Conservation (phyloP, 2,329 filamentous ascomycete genomes). For the Teratosphaeria epicoccoides region DNA sequence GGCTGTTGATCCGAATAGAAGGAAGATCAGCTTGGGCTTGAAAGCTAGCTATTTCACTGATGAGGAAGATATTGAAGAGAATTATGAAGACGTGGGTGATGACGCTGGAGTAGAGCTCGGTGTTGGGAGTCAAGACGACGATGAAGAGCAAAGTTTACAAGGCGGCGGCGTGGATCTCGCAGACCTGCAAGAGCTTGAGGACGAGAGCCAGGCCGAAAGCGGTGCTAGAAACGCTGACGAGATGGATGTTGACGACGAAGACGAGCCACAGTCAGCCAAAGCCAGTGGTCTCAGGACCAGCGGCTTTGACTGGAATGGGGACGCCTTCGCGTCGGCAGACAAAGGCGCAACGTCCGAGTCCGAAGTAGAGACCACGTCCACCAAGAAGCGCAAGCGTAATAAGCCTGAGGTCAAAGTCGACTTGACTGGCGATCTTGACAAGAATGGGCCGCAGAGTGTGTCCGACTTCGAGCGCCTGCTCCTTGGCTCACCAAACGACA, state of each 20-base stretch:
- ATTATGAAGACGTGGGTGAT: constrained; percentile 23
- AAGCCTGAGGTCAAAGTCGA: constrained; percentile 77
- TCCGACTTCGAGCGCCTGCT: constrained; percentile 91
- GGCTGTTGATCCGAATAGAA: constrained; percentile 62
- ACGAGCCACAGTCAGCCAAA: constrained; percentile 9
- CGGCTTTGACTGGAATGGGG: constrained; percentile 81
- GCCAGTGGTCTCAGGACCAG: constrained; percentile 50
- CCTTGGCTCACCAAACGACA: constrained; percentile 86
- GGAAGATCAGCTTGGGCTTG: constrained; percentile 76
- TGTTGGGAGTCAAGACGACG: constrained; percentile 28
- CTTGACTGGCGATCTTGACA: constrained; percentile 82
- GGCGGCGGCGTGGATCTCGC: constrained; percentile 17
- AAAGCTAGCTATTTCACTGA: constrained; percentile 84
- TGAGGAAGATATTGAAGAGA: constrained; percentile 38
- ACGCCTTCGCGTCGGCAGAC: constrained; percentile 40
- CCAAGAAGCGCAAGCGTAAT: constrained; percentile 53
- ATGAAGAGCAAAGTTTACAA: constrained; percentile 27
- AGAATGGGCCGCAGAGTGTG: constrained; percentile 74
- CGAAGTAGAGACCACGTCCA: constrained; percentile 40
- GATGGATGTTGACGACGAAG: not conserved
- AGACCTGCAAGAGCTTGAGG: constrained; percentile 32
- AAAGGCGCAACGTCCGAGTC: constrained; percentile 45
- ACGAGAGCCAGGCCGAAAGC: constrained; percentile 36
- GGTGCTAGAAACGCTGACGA: constrained; percentile 27
- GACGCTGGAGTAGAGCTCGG: constrained; percentile 15